phyloP scores from a whole-genome alignment of 78 protist species.

The Protostelium mycophagum region DNA sequence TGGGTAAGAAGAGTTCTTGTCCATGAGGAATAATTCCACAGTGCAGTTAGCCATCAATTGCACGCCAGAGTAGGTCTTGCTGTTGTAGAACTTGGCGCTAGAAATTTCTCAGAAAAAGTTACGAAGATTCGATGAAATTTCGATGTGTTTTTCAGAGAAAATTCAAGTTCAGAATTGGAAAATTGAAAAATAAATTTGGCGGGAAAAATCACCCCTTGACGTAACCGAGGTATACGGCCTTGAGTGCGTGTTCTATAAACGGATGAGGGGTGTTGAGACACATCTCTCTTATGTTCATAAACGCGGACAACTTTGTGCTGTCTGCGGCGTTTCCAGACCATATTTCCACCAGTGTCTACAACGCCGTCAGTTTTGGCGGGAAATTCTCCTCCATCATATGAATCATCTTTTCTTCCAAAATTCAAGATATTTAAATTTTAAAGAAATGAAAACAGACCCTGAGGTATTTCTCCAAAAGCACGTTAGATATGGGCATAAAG shows the following conservation, averaged over 20 bases:
- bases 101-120: too few relatives aligned
- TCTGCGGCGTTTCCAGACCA: not conserved
- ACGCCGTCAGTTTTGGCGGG: too few relatives aligned
- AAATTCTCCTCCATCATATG: too few relatives aligned
- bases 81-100: not conserved
- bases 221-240: not conserved
- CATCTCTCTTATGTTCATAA: not conserved
- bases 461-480: not conserved
- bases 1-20: conserved; percentile 66
- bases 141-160: too few relatives aligned
- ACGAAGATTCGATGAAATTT: too few relatives aligned
- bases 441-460: not conserved
- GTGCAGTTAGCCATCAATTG: conserved; percentile 69
- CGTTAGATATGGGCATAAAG: not conserved
- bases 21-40: conserved; percentile 70
- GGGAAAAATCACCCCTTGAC: too few relatives aligned
- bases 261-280: not conserved
- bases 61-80: conserved; percentile 12
- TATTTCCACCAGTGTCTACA: not conserved
- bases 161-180: too few relatives aligned
- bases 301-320: not conserved
- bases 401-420: too few relatives aligned
- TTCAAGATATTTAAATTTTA: too few relatives aligned
- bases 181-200: too few relatives aligned
- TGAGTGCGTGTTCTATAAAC: not conserved